Evolutionary conservation across 2,329 filamentous ascomycete genomes (phyloP), one percentile per base, ranked within the genome.

Genomic region (Gnomoniopsis smithogilvyi): DNA sequence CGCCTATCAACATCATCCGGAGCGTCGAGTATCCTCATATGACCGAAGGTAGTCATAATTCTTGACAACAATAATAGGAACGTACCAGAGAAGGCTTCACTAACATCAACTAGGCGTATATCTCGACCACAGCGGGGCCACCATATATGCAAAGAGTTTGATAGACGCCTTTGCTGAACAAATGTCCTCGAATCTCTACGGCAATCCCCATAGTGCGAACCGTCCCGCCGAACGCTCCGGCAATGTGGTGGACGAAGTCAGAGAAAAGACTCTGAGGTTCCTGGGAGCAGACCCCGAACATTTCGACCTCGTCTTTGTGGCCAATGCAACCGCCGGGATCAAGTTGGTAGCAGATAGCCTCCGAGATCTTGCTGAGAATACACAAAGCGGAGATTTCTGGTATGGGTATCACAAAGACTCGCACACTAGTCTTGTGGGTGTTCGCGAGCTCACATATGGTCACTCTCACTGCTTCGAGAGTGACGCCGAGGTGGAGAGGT

Each of bases 291-390:
- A 82, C 64, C 79, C 84, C 2, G 74, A 76, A 41, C 75, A 86
- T 54, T 88, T 83, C 65, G 83, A 87, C 64, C 74, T 88, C 12
- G 75, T 88, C 19, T 88, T 98, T 70, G 91, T 96, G 26, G 87
- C 92, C 38, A 98, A 98, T 72, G 90, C 94, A 21, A 98, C 94
- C 0, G 92, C 93, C 3, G 93, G 87, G 7, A 88, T 96, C 67
- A 98, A 97, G 73, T 76, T 97, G 12, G 89, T 87, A 15, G 79
- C 78, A 47, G 85, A 86, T 51, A 77, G 76, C 36, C 83, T 87
- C 64, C 74, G 78, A 30, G 82, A 84, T 64, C 72, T 82, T 26
- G 76, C 79, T 2, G 78, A 75, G 69, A 78, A 74, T 64, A 79
- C 72, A 12, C 71, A 73, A 54, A 69, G 75, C 46, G 68, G 73